A percentile compares a stretch with the other conserved stretches of the same genome.
phyloP scores from a whole-genome alignment of 345 rosid species.

The Kandelia obovata region DNA sequence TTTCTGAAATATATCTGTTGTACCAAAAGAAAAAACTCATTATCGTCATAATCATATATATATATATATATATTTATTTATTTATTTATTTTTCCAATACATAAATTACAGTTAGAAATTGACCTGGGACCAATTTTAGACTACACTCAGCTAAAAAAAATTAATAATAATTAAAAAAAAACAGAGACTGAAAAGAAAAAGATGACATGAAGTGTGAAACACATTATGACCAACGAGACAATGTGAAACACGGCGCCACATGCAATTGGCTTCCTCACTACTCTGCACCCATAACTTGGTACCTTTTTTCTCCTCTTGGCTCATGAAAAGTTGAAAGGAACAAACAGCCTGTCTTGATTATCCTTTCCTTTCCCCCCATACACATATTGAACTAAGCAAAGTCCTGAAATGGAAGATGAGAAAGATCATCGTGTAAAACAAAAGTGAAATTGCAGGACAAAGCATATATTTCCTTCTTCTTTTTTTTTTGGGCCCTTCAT shows the following conservation, averaged over 20 bases:
- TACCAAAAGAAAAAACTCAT: no score
- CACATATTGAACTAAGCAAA: constrained; percentile 14
- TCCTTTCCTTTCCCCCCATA: constrained; percentile 4
- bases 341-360: constrained; percentile 42
- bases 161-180: background rate
- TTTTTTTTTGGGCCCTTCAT: constrained; percentile 7
- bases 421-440: constrained; percentile 12
- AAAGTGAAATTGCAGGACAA: constrained; percentile 8
- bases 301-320: constrained; percentile 15
- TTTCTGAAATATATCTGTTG: no score
- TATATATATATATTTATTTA: no score
- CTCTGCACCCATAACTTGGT: constrained; percentile 20
- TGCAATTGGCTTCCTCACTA: constrained; percentile 19
- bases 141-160: background rate
- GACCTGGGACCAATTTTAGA: no score
- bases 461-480: background rate
- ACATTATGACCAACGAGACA: constrained; percentile 12
- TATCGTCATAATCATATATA: no score
- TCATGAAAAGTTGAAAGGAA: constrained; percentile 32
- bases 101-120: no score
- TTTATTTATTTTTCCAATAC: no score
- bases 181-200: constrained; percentile 20
- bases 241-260: constrained; percentile 50
- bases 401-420: constrained; percentile 40
- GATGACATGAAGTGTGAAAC: constrained; percentile 49